A percentile compares a stretch with the other conserved stretches of the same genome.
Evolutionary conservation across 805 yeast species (phyloP).

Genomic region (Starmera pachycereana): DNA sequence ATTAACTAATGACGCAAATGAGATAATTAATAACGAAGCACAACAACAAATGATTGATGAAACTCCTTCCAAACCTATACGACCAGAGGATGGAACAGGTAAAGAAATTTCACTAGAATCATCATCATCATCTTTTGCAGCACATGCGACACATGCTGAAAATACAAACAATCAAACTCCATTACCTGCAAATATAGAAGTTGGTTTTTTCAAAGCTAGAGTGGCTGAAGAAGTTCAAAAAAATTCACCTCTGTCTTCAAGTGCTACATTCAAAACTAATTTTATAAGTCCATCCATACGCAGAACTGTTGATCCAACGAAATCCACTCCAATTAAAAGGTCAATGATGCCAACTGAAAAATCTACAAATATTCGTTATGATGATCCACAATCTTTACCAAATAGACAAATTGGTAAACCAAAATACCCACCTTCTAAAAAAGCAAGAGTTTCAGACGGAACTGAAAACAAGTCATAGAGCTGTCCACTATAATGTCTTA

Average conservation of each 20-base stretch:
- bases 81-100: background rate
- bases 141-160: slow-evolving; percentile 1
- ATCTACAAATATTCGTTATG: slow-evolving; percentile 11
- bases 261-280: slow-evolving; percentile 42
- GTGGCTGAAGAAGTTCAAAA: slow-evolving; percentile 48
- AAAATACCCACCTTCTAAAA: slow-evolving; percentile 15
- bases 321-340: slow-evolving; percentile 53
- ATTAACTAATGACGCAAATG: slow-evolving; percentile 3
- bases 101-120: background rate
- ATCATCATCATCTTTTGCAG: slow-evolving; percentile 3
- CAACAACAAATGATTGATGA: too few relatives aligned
- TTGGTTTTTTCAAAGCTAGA: slow-evolving; percentile 53
- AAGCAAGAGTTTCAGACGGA: background rate
- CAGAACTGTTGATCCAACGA: slow-evolving; percentile 56
- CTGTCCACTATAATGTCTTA: too few relatives aligned
- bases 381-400: slow-evolving; percentile 16
- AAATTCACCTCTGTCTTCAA: slow-evolving; percentile 25
- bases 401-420: slow-evolving; percentile 21
- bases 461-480: background rate
- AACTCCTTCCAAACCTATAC: too few relatives aligned
- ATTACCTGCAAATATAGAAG: slow-evolving; percentile 6
- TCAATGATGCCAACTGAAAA: slow-evolving; percentile 10
- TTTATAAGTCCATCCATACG: slow-evolving; percentile 45
- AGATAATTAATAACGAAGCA: too few relatives aligned
- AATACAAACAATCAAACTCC: too few relatives aligned